Evolutionary conservation across 495 filamentous ascomycete genomes (phyloP), one percentile per base, ranked within the genome.

Genomic region (Chaetomium tenue): DNA sequence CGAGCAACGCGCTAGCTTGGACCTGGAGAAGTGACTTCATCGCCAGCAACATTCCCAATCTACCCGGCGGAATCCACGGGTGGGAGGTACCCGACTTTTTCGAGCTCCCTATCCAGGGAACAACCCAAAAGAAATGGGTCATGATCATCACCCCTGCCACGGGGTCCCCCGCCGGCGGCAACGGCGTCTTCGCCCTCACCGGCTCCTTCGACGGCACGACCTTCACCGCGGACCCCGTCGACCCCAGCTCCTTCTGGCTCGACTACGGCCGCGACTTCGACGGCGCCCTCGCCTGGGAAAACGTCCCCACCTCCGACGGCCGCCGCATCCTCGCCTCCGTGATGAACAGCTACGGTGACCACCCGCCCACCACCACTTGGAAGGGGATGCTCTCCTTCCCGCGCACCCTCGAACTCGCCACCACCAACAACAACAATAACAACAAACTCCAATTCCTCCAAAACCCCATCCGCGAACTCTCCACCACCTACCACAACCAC

Each of bases 221-320:
- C 23, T 54, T 54, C 28, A 54, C 52, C 16, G 28, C 52, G 11
- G 52, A 54, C 28, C 52, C 52, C 26, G 52, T 54, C 28, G 52
- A 54, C 52, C 52, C 52, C 52, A n/a, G 26, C 52, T 0, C 26
- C 13, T 54, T 54, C 28, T 54, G 52, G 52, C 52, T 54, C 52
- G 52, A 54, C 52, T 37, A 54, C 52, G 52, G 52, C 52, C 52
- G 52, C 52, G 52, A 54, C 52, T 54, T 25, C 13, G 52, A 54
- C 52, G 52, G 52, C 15, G 52, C 52, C 15, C 52, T 54, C 52
- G 9, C 13, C 15, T 54, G 52, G 52, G 52, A 54, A 13, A 54
- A 54, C 26, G 52, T 54, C 15, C 52, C 52, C 13, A 28, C 26
- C 18, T 13, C 52, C 8, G 52, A 54, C 26, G 52, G 52, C 16